phyloP scores from a whole-genome alignment of 1,284 basidiomycete genomes.

The Xerocomus minutiporus region DNA sequence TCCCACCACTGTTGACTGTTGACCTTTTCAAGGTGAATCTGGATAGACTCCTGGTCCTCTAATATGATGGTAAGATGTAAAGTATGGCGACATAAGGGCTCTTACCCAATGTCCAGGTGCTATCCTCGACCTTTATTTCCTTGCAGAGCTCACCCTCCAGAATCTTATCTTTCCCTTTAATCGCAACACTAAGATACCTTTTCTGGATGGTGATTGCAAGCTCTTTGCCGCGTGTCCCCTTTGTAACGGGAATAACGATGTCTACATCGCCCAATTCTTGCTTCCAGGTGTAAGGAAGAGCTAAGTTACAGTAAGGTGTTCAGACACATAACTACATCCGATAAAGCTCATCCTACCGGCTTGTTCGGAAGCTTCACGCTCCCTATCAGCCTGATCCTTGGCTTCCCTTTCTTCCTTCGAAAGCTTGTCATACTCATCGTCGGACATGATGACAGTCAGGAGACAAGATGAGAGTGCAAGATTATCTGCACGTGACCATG shows the following conservation, averaged over 20 bases:
- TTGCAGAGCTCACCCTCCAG: conserved; percentile 89
- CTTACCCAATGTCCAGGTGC: conserved; percentile 91
- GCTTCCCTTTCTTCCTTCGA: conserved; percentile 71
- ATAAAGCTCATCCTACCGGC: conserved; percentile 55
- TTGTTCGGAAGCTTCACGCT: conserved; percentile 77
- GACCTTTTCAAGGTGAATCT: conserved; percentile 83
- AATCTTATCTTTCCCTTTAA: conserved; percentile 85
- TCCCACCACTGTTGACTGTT: conserved; percentile 96
- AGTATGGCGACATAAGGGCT: not conserved
- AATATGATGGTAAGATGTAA: conserved; percentile 11
- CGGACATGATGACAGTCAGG: conserved; percentile 34
- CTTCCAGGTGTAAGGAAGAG: conserved; percentile 88
- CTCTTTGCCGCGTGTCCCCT: conserved; percentile 80
- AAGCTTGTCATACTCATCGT: conserved; percentile 74
- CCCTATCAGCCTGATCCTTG: conserved; percentile 65
- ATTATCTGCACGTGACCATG: conserved; percentile 29
- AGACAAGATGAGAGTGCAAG: conserved; percentile 16
- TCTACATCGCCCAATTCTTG: conserved; percentile 90
- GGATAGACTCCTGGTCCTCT: conserved; percentile 78
- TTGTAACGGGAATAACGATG: conserved; percentile 77
- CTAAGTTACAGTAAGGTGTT: conserved; percentile 36
- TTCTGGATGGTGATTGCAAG: conserved; percentile 75
- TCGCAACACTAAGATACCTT: conserved; percentile 76
- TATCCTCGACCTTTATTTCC: conserved; percentile 93
- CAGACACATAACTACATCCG: conserved; percentile 11